Evolutionary conservation across 1,139 yeast species (phyloP).

Genomic region (Scheffersomyces lignicola): DNA sequence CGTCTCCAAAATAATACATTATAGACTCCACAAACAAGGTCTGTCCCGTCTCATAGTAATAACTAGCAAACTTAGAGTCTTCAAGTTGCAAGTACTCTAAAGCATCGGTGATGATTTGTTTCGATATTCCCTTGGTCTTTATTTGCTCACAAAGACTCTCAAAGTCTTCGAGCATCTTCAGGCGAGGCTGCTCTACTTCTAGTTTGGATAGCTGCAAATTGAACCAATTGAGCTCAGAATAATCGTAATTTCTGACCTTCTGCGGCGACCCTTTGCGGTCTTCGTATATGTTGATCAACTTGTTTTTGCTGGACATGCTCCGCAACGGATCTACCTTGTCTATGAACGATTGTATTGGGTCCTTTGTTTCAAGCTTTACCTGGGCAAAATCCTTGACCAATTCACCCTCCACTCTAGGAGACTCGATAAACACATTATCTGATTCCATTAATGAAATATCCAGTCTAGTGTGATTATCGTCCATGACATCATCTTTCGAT

Average conservation of each 20-base stretch:
- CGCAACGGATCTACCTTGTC: slow-evolving; percentile 46
- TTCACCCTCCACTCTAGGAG: slow-evolving; percentile 2
- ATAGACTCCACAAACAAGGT: slow-evolving; percentile 23
- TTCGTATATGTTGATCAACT: slow-evolving; percentile 40
- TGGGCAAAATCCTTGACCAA: slow-evolving; percentile 32
- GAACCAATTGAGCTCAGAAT: slow-evolving; percentile 42
- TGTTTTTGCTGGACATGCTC: slow-evolving; percentile 32
- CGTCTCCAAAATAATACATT: slow-evolving; percentile 24
- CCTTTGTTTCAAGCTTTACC: slow-evolving; percentile 26
- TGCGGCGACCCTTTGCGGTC: slow-evolving; percentile 39
- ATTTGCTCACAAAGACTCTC: slow-evolving; percentile 20
- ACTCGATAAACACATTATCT: neutral
- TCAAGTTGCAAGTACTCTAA: slow-evolving; percentile 26
- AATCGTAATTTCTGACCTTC: slow-evolving; percentile 30
- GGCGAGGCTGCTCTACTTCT: slow-evolving; percentile 11
- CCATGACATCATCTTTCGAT: slow-evolving; percentile 2
- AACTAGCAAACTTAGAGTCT: slow-evolving; percentile 24
- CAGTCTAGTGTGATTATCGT: neutral
- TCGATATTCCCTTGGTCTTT: slow-evolving; percentile 9
- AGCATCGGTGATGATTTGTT: slow-evolving; percentile 17
- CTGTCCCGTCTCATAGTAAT: slow-evolving; percentile 22
- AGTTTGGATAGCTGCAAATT: slow-evolving; percentile 36
- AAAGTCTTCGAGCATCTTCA: slow-evolving; percentile 9
- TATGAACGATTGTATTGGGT: slow-evolving; percentile 33
- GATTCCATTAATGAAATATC: neutral